Conservation (phyloP, 495 filamentous ascomycete species). For the Penicillium flavigenum region DNA sequence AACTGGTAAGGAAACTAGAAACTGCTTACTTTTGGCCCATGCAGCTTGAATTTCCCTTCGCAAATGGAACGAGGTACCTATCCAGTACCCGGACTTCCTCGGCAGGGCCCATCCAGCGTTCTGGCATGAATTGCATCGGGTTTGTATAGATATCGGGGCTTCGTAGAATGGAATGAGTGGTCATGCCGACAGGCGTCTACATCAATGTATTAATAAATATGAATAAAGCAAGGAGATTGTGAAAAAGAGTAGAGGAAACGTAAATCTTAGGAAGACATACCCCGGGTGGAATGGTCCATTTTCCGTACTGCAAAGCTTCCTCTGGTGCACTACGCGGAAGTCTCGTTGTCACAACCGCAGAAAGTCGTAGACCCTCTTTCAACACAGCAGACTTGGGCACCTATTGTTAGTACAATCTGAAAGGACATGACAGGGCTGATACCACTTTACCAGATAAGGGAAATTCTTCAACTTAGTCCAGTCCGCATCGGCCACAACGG, state of each 20-base stretch:
- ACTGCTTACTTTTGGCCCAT: neutral
- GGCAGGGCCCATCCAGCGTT: neutral
- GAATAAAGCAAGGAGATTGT: neutral
- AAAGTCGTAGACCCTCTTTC: neutral
- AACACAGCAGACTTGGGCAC: neutral
- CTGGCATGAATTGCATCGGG: neutral
- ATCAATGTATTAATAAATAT: neutral
- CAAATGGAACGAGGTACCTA: neutral
- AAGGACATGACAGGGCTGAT: neutral
- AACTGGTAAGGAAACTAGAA: neutral
- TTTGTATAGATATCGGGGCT: neutral
- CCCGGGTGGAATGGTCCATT: neutral
- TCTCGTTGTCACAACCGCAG: neutral
- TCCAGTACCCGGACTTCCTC: neutral
- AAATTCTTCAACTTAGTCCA: constrained; percentile 41
- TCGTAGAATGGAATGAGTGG: neutral
- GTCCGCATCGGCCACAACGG: constrained; percentile 11
- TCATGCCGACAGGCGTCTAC: neutral
- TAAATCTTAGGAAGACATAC: neutral
- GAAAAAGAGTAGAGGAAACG: neutral
- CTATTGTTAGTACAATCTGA: neutral
- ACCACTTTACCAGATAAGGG: constrained; percentile 41
- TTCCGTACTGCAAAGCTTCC: neutral
- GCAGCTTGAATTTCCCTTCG: neutral
- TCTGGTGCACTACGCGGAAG: neutral